Evolutionary conservation across 768 basidiomycete genomes (phyloP), one percentile per base, ranked within the genome.

Genomic region (Mycena chlorophos): DNA sequence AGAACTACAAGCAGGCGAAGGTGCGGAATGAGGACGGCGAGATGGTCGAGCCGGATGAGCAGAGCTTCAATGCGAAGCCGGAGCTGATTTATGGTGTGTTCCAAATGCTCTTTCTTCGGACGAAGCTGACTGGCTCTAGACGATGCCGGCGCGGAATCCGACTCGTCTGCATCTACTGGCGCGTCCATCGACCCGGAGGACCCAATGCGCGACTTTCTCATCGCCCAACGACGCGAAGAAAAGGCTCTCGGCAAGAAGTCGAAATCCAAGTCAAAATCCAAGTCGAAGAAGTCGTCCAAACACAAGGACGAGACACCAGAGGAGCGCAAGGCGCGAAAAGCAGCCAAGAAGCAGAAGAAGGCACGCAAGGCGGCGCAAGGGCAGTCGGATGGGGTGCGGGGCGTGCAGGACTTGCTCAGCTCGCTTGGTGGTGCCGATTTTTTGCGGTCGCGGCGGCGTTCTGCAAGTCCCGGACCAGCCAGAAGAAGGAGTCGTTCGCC

Each of bases 141-240:
- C 14, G 88, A 79, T 30, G 82, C 75, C 20, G 81, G 69, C 38
- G 78, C 69, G 1, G 80, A 69, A 2, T 85, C 88, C 4, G 87
- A 89, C 29, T 86, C 87, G 3, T 87, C 88, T 2, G 85, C 75
- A 16, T 80, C 81, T 2, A 80, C 85, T 17, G 79, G 74, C 17
- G 80, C 85, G 25, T 78, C 83, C 8, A 89, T 97, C 54, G 95
- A 98, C 69, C 91, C 91, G 1, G 96, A 98, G 68, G 97, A 99
- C 71, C 97, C 97, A 1, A 98, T 99, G 97, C 84, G 88, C 26
- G 95, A 94, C 58, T 98, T 91, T 68, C 77, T 99, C 29, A 73
- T 94, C 34, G 80, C 85, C 1, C 82, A 95, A 68, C 80, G 82
- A 63, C 82, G 75, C 62, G 89, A 92, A 66, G 82, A 84, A 66